A percentile compares a stretch with the other conserved stretches of the same genome.
These are phyloP conservation scores for Aspergillus hiratsukae DNA, from an alignment of 2,329 filamentous ascomycete species.

Conservation along the genomic window DNA sequence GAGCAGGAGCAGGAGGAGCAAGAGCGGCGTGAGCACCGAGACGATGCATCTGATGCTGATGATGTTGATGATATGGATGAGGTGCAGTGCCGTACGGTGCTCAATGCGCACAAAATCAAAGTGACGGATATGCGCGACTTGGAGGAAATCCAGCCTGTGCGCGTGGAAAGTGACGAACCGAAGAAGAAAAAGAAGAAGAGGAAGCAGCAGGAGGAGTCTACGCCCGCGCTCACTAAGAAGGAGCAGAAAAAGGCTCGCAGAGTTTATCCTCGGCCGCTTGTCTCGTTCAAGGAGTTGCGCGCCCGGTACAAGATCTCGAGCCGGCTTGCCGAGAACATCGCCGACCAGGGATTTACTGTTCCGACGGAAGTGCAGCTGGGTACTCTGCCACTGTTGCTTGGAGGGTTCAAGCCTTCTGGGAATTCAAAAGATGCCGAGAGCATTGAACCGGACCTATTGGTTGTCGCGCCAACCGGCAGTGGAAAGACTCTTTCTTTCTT, in stretches of 20 bases:
- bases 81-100: conserved; percentile 67
- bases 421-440: conserved; percentile 25
- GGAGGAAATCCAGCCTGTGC: conserved; percentile 28
- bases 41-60: conserved; percentile 21
- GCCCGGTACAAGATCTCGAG: conserved; percentile 68
- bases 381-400: conserved; percentile 71
- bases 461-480: conserved; percentile 89
- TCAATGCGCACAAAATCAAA: conserved; percentile 80
- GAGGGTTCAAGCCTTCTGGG: conserved; percentile 42
- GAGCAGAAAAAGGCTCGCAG: conserved; percentile 50
- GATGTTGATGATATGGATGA: conserved; percentile 50
- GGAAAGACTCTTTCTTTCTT: conserved; percentile 94
- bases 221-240: conserved; percentile 40
- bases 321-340: conserved; percentile 71
- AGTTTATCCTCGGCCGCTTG: conserved; percentile 75
- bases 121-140: conserved; percentile 66
- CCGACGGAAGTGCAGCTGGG: conserved; percentile 94
- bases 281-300: conserved; percentile 69
- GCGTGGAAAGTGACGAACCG: conserved; percentile 31
- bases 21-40: conserved; percentile 12
- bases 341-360: conserved; percentile 75
- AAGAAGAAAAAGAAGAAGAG: conserved; percentile 55
- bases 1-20: conserved; percentile 8
- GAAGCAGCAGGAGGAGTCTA: conserved; percentile 45
- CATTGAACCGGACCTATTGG: conserved; percentile 67